These are phyloP conservation scores for Spizellomyces punctatus DNA, from an alignment of 192 early-diverging fungal genomes.

Conservation along the genomic window DNA sequence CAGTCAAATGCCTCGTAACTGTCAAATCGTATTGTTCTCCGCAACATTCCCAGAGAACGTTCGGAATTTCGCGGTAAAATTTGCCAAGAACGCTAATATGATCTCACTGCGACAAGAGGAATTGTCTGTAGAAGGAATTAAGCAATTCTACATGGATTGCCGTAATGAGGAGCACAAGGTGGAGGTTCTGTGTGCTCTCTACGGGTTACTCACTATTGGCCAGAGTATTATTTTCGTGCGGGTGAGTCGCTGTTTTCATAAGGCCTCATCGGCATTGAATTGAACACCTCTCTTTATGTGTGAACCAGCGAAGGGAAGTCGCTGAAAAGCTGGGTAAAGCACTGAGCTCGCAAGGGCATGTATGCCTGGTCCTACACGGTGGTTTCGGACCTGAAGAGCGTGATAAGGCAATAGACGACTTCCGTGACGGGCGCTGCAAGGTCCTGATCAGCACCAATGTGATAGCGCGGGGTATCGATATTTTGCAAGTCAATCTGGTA, in stretches of 20 bases:
- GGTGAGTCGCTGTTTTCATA: constrained; percentile 43
- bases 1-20: constrained; percentile 59
- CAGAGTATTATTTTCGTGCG: constrained; percentile 97
- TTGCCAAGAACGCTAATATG: constrained; percentile 87
- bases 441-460: constrained; percentile 98
- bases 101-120: constrained; percentile 86
- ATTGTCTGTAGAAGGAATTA: constrained; percentile 90
- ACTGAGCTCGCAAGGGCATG: constrained; percentile 83
- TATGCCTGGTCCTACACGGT: constrained; percentile 85
- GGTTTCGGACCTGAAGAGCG: constrained; percentile 73
- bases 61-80: constrained; percentile 70
- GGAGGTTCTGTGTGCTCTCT: constrained; percentile 53
- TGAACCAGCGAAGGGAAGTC: constrained; percentile 67
- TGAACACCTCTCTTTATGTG: constrained; percentile 4
- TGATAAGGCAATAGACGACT: constrained; percentile 90
- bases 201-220: constrained; percentile 82
- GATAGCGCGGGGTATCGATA: constrained; percentile 96
- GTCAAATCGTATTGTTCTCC: constrained; percentile 92
- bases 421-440: constrained; percentile 86
- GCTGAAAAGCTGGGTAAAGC: constrained; percentile 76
- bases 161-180: constrained; percentile 73
- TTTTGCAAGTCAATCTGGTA: constrained; percentile 91
- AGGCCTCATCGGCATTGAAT: not conserved
- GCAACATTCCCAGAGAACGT: constrained; percentile 89
- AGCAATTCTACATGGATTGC: constrained; percentile 98